A percentile compares a stretch with the other conserved stretches of the same genome.
These are phyloP conservation scores for Fusarium oligoseptatum DNA, from an alignment of 2,329 filamentous ascomycete genomes.

Conservation along the genomic window DNA sequence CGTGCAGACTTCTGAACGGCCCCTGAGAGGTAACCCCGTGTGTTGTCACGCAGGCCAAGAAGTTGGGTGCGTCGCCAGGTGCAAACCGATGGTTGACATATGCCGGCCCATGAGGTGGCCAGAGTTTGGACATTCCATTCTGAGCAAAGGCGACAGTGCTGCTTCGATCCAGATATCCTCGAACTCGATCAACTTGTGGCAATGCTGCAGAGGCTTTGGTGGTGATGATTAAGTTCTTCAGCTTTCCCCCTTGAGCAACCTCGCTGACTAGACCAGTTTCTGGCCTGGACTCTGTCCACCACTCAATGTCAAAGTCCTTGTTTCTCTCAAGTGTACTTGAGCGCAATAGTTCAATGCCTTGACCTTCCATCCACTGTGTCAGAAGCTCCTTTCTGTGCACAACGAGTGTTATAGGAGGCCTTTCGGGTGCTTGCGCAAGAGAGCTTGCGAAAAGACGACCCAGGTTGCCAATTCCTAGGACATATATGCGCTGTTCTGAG, in stretches of 20 bases:
- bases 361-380: slow-evolving; percentile 59
- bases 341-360: slow-evolving; percentile 61
- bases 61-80: slow-evolving; percentile 67
- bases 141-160: slow-evolving; percentile 88
- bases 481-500: slow-evolving; percentile 70
- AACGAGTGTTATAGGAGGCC: slow-evolving; percentile 84
- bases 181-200: slow-evolving; percentile 69
- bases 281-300: slow-evolving; percentile 64
- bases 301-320: slow-evolving; percentile 64
- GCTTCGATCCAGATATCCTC: slow-evolving; percentile 69
- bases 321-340: slow-evolving; percentile 48
- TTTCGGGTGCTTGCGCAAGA: slow-evolving; percentile 69
- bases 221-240: slow-evolving; percentile 82
- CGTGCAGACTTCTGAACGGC: slow-evolving; percentile 65
- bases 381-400: slow-evolving; percentile 72
- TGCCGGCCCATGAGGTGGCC: slow-evolving; percentile 63
- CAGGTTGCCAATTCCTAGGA: slow-evolving; percentile 85
- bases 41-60: slow-evolving; percentile 75
- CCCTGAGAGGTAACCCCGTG: slow-evolving; percentile 68
- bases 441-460: slow-evolving; percentile 83
- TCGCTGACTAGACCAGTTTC: slow-evolving; percentile 54
- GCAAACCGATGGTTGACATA: slow-evolving; percentile 60
- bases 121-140: slow-evolving; percentile 84
- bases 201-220: slow-evolving; percentile 80
- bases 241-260: slow-evolving; percentile 56